These are phyloP conservation scores for Verbena officinalis DNA, from an alignment of 257 asterid genomes.

Conservation along the genomic window DNA sequence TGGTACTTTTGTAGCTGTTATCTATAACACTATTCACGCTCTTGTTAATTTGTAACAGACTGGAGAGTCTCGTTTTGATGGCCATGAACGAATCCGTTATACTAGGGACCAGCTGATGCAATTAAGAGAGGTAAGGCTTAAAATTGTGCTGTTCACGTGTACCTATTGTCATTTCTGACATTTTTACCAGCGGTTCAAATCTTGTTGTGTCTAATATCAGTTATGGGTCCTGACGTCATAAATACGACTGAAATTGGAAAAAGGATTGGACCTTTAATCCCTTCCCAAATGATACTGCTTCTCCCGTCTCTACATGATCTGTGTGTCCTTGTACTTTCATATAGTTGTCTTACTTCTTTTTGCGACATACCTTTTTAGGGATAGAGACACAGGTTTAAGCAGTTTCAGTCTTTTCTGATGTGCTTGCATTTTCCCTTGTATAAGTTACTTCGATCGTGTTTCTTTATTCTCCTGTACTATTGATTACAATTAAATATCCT, in stretches of 20 bases:
- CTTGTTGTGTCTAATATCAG: conserved; percentile 10
- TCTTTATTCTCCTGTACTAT: conserved; percentile 12
- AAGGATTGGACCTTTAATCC: background rate
- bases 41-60: conserved; percentile 47
- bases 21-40: conserved; percentile 12
- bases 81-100: conserved; percentile 66
- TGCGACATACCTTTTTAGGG: background rate
- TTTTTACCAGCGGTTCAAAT: background rate
- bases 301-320: conserved; percentile 9
- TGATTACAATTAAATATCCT: conserved; percentile 1
- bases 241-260: background rate
- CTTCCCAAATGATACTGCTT: background rate
- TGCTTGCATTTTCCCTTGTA: background rate
- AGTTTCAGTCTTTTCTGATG: background rate
- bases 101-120: conserved; percentile 79
- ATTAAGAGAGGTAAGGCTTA: conserved; percentile 72
- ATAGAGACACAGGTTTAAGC: background rate
- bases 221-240: conserved; percentile 19
- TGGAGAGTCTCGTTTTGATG: conserved; percentile 82
- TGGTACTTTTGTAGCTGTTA: background rate
- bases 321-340: background rate
- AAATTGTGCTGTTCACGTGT: conserved; percentile 8
- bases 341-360: background rate
- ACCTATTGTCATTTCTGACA: background rate
- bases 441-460: background rate